These are phyloP conservation scores for Metschnikowia lachancei DNA, from an alignment of 805 yeast genomes.

Conservation along the genomic window DNA sequence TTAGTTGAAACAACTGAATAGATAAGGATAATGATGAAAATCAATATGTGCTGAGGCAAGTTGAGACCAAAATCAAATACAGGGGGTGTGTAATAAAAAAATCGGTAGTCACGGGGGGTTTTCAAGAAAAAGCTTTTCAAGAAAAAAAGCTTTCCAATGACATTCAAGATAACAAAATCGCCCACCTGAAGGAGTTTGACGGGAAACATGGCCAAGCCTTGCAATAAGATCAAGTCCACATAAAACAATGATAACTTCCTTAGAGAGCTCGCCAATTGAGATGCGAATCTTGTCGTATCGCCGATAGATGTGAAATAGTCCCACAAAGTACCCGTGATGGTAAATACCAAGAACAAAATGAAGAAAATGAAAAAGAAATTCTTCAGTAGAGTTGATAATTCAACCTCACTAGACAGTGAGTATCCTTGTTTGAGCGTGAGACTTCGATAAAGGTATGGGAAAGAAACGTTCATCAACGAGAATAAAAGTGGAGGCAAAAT, in stretches of 20 bases:
- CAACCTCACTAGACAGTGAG: conserved; percentile 56
- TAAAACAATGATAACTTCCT: conserved; percentile 53
- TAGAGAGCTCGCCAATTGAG: conserved; percentile 51
- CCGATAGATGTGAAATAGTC: conserved; percentile 56
- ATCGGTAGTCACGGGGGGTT: conserved; percentile 53
- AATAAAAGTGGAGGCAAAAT: conserved; percentile 60
- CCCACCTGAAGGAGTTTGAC: conserved; percentile 54
- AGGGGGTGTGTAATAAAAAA: conserved; percentile 54
- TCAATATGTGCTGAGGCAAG: conserved; percentile 59
- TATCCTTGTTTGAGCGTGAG: conserved; percentile 52
- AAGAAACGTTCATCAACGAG: conserved; percentile 48
- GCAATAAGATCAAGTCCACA: conserved; percentile 62
- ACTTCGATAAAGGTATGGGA: conserved; percentile 56
- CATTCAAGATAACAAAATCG: conserved; percentile 47
- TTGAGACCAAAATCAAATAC: conserved; percentile 60
- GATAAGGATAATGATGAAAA: conserved; percentile 55
- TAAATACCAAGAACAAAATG: conserved; percentile 59
- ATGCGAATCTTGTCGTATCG: conserved; percentile 59
- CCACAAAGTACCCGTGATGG: conserved; percentile 59
- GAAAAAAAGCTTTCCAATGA: conserved; percentile 37
- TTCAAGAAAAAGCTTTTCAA: conserved; percentile 38
- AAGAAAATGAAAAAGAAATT: conserved; percentile 60
- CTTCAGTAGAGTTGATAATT: conserved; percentile 54
- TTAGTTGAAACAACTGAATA: conserved; percentile 62
- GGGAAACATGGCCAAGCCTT: conserved; percentile 66